Conservation (phyloP, 1,139 yeast species). For the Hyphopichia burtonii region DNA sequence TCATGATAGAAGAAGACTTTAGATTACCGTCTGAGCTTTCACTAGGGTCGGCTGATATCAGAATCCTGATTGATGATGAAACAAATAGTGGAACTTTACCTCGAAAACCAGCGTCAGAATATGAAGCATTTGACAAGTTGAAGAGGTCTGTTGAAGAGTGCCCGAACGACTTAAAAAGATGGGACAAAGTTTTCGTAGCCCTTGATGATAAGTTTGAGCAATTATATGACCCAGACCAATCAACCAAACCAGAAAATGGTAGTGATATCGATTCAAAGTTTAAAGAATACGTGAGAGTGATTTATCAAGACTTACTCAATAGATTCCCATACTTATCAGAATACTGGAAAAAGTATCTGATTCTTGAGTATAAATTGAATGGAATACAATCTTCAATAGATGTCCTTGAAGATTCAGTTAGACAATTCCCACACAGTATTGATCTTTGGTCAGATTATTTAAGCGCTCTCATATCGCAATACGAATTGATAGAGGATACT, state of each 20-base stretch:
- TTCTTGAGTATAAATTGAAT: conserved; percentile 51
- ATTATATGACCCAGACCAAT: conserved; percentile 5
- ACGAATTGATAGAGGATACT: conserved; percentile 13
- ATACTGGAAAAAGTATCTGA: conserved; percentile 61
- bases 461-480: conserved; percentile 44
- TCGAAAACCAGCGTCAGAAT: neutral
- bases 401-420: conserved; percentile 46
- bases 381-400: conserved; percentile 52
- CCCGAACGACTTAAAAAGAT: conserved; percentile 26
- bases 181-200: conserved; percentile 30
- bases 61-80: neutral
- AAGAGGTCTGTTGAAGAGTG: conserved; percentile 2
- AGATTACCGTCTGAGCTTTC: conserved; percentile 5
- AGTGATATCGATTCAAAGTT: conserved; percentile 15
- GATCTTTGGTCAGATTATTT: conserved; percentile 70
- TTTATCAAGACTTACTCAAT: conserved; percentile 35
- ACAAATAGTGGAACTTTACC: neutral
- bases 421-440: conserved; percentile 52
- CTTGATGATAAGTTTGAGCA: conserved; percentile 20
- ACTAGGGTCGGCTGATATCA: neutral
- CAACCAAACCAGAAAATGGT: conserved; percentile 7
- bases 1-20: neutral
- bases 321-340: conserved; percentile 57
- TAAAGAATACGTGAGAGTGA: conserved; percentile 16
- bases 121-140: conserved; percentile 3